Evolutionary conservation across 2,329 filamentous ascomycete species (phyloP).

Genomic region (Aspergillus neotritici): DNA sequence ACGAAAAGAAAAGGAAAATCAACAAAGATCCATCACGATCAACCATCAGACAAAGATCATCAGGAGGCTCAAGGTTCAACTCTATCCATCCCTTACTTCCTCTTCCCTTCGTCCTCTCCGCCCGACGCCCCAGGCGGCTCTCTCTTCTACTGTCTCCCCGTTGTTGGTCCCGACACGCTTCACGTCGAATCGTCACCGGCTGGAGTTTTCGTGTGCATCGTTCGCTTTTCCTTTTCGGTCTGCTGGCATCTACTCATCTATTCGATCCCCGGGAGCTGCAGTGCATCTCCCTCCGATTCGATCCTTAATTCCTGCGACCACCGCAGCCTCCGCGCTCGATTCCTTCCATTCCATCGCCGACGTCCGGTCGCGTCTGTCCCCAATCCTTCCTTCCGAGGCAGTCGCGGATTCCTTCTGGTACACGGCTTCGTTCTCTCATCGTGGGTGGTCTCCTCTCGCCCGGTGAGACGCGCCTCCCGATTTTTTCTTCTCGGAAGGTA

Average conservation of each 20-base stretch:
- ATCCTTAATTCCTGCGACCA: constrained; percentile 14
- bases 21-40: too few relatives aligned
- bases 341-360: constrained; percentile 16
- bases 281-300: constrained; percentile 29
- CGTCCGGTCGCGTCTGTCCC: constrained; percentile 20
- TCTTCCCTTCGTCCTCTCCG: neutral
- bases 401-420: constrained; percentile 3
- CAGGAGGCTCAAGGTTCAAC: neutral
- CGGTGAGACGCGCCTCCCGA: too few relatives aligned
- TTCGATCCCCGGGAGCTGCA: constrained; percentile 30
- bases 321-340: constrained; percentile 16
- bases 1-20: too few relatives aligned
- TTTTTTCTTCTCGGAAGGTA: too few relatives aligned
- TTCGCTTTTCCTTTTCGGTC: constrained; percentile 11
- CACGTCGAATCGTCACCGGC: too few relatives aligned
- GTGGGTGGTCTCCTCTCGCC: neutral
- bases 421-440: constrained; percentile 10
- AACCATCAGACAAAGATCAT: too few relatives aligned
- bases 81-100: constrained; percentile 20
- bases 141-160: too few relatives aligned
- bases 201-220: neutral
- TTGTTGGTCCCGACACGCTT: too few relatives aligned
- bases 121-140: too few relatives aligned
- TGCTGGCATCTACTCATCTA: constrained; percentile 16
- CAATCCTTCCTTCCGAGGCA: constrained; percentile 11